Evolutionary conservation across 352 stramenopile species (phyloP), one percentile per base, ranked within the genome.

Genomic region (Pythium angustatum): DNA sequence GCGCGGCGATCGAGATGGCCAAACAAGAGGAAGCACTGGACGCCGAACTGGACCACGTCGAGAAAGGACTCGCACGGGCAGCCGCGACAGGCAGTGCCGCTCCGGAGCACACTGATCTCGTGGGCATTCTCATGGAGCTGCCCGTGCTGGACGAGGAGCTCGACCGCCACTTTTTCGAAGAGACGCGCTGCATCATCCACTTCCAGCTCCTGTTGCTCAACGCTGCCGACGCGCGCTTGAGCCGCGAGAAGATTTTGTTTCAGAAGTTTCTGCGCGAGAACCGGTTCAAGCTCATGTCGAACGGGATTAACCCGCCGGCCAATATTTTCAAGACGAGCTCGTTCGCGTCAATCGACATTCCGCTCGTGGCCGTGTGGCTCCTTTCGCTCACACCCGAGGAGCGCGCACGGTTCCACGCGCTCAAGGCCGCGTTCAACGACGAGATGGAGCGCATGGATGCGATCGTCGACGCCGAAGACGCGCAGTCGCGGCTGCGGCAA

Each of bases 191-290:
- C 57, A 84, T 96, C 53, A 94, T 97, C 53, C 88, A 98, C 63
- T 85, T 98, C 40, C 83, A 97, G 65, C 62, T 98, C n/a, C 69
- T 98, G 30, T 66, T 98, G 58, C 58, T 98, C 14, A 91, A 94
- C 26, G 88, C 86, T 2, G 90, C 90, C 0, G 89, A 98, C 55
- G 90, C 87, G 2, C 88, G 90, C 0, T 60, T 98, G 22, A 83
- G 87, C 43, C 85, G 90, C 38, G 87, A 97, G 56, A 94, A 95
- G 59, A 94, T 98, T 26, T 48, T 98, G 34, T 98, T 98, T 59
- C 90, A 97, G 58, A 95, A 97, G 59, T 98, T 98, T 54, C 62
- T 98, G 34, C 81, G 91, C 36, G 93, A 98, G 71, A 97, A 98
- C 66, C 83, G 91, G 51, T 98, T 97, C 77, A 96, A 97, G 70